Base-by-base conservation (phyloP, 1,139 yeast species). In the Saccharomyces hybrid region DNA sequence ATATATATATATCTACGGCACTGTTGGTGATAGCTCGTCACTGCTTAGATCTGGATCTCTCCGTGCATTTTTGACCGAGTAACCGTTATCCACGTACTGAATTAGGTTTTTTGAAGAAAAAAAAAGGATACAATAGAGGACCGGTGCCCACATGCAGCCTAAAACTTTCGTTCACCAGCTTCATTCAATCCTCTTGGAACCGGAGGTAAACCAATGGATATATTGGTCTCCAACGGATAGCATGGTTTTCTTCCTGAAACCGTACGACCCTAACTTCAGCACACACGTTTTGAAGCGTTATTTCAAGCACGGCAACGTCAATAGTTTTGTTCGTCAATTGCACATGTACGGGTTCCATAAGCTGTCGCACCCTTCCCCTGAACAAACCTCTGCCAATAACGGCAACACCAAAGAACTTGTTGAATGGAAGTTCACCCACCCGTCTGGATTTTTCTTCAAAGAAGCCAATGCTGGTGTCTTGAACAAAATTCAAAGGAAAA, bases 401-500 rank as follows among this genome's bases (percentile, higher is more conserved):
- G 57, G 52, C 25, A 54, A 55, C 14, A 58, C 60, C 23, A 65
- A 63, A 47, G 65, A 66, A 32, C 65, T 63, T 26, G 58, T 68
- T 72, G 58, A 79, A 4, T 91, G 98, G 98, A 96, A 88, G 70
- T 91, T 91, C 72, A 84, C 85, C 60, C 99, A 91, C 66, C 83
- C 87, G 48, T 81, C 84, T 46, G 96, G 95, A 5, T 74, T 78
- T 55, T 91, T 91, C 71, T 80, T 78, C 62, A 84, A 88, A 57
- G 90, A 88, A 54, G 93, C 90, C 66, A 82, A 83, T 57, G 82
- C 78, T 48, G 76, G 55, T 13, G 57, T 62, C 46, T 52, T 67
- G 54, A 62, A 57, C 48, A 62, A 64, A 51, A 68, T 68, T 46
- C 70, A 62, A 53, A 60, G 72, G 52, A 69, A 68, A 53, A 58